These are phyloP conservation scores for Diophrys sp. DNA, from an alignment of 73 alveolate species.

Conservation along the genomic window DNA sequence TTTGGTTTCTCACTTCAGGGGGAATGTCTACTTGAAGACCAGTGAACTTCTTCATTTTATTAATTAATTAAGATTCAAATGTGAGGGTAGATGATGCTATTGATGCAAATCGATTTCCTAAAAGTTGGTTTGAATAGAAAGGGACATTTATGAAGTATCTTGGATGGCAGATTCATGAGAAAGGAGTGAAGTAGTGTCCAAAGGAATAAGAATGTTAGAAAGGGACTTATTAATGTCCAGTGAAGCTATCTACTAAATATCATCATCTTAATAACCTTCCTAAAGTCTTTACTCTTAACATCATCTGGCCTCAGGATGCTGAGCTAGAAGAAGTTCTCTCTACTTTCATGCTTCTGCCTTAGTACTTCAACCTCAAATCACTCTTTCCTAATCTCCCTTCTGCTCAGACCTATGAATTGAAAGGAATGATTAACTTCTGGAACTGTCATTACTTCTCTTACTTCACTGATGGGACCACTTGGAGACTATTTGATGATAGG, in stretches of 20 bases:
- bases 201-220: too few species aligned
- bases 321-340: not conserved
- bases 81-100: not conserved
- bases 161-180: not conserved
- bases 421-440: conserved; percentile 1
- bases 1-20: too few species aligned
- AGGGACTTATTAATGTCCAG: not conserved
- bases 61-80: too few species aligned
- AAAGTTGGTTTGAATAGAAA: not conserved
- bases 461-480: not conserved
- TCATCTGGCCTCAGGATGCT: not conserved
- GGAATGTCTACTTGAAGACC: too few species aligned
- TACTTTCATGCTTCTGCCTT: not conserved
- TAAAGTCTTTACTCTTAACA: not conserved
- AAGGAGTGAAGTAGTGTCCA: not conserved
- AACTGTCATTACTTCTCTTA: not conserved
- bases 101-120: not conserved
- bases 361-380: not conserved
- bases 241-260: not conserved
- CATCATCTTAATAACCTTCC: not conserved
- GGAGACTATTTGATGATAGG: not conserved
- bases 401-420: not conserved
- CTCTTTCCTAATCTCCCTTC: not conserved
- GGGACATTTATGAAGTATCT: not conserved
- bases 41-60: too few species aligned